Evolutionary conservation across 108 stramenopile genomes (phyloP), one percentile per base, ranked within the genome.

Genomic region (Nitzschia sp.): DNA sequence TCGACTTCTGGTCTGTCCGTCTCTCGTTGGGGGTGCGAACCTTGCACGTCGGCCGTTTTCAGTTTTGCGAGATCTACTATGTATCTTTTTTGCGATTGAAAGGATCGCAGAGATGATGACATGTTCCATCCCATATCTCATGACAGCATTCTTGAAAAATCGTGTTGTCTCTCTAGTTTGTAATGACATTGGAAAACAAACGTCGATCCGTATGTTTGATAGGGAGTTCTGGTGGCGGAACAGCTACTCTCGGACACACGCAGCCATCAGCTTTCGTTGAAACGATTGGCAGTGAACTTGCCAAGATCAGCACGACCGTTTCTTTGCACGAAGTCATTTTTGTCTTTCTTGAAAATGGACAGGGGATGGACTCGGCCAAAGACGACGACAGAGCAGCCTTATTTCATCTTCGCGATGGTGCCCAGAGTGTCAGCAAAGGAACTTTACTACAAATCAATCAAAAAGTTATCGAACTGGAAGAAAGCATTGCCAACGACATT

Each of bases 221-320:
- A 33, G 85, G 82, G 11, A 78, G 76, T 53, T 78, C 76, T 21
- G 85, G 85, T 16, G 85, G 85, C 22, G 85, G 85, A 19, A 70
- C 79, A 19, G 85, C 85, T 16, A 83, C 85, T 19, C 61, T 86
- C 6, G 85, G 85, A 23, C 85, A 86, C 53, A 78, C 76, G 13
- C 34, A 83, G 63, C 45, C 77, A 26, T 3, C 60, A 35, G 53
- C 66, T 16, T 45, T 86, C 27, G 63, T 86, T 1, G 30, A 58
- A n/a, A 64, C 68, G 23, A 82, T 86, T 29, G 69, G 73, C 16
- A 29, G 69, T 21, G 68, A 83, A 44, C 50, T 86, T 25, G 11
- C 17, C 23, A 67, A 68, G 28, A 61, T 79, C 33, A 21, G 30
- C 6, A 44, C 31, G 26, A 21, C 28, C 6, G 28, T 44, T 19